Conservation (phyloP, 768 basidiomycete genomes). For the Tylopilus sp. region DNA sequence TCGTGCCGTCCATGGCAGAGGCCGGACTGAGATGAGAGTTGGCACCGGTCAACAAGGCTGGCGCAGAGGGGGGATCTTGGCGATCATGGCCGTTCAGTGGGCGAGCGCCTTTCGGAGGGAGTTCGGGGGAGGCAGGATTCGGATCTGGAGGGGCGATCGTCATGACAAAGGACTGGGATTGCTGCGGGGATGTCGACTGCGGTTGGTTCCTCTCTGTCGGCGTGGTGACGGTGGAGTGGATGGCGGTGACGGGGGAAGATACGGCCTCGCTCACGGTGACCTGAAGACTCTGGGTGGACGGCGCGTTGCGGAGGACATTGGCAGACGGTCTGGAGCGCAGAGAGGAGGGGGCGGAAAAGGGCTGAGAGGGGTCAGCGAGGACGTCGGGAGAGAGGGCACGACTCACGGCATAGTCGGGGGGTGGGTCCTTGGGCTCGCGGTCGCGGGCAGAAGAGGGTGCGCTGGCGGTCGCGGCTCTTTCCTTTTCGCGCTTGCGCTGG, state of each 20-base stretch:
- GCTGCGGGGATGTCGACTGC: conserved; percentile 13
- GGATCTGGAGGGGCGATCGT: conserved; percentile 41
- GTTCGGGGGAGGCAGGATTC: neutral
- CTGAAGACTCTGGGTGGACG: conserved; percentile 22
- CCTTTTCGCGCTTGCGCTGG: conserved; percentile 78
- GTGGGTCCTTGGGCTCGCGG: conserved; percentile 20
- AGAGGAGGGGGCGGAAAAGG: conserved; percentile 14
- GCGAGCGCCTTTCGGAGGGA: conserved; percentile 1
- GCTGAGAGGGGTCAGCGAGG: neutral
- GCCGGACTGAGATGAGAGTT: conserved; percentile 22
- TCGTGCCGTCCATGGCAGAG: conserved; percentile 11
- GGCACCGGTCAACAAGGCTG: conserved; percentile 4
- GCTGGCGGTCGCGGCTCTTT: conserved; percentile 36
- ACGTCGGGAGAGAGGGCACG: neutral
- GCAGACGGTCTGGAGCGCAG: conserved; percentile 23
- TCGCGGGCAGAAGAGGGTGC: conserved; percentile 25
- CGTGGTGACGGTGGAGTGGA: conserved; percentile 10
- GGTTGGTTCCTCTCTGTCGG: conserved; percentile 17
- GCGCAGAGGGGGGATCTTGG: conserved; percentile 8
- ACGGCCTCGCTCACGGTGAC: conserved; percentile 9
- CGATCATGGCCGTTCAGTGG: neutral
- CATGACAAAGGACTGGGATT: conserved; percentile 39
- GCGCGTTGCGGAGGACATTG: conserved; percentile 22
- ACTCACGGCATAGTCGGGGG: conserved; percentile 42
- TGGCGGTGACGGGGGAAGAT: neutral